A percentile compares a stretch with the other conserved stretches of the same genome.
phyloP scores from a whole-genome alignment of 2,329 filamentous ascomycete species.

The Shiraia bambusicola region DNA sequence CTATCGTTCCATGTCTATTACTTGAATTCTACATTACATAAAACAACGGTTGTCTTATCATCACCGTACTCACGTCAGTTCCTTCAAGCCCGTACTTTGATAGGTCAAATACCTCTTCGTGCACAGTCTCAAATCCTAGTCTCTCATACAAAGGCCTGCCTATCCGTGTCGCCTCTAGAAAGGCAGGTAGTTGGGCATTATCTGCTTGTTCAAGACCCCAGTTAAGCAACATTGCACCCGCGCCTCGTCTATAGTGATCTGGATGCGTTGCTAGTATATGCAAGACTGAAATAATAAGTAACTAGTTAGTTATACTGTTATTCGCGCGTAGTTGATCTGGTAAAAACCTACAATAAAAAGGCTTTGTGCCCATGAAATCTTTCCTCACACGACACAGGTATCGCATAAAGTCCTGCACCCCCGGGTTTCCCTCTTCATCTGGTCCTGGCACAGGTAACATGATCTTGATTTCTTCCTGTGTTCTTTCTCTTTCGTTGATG shows the following conservation, averaged over 20 bases:
- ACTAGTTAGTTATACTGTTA: not conserved
- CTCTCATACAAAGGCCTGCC: conserved; percentile 46
- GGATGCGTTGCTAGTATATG: conserved; percentile 41
- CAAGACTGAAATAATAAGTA: conserved; percentile 22
- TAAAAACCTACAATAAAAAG: conserved; percentile 34
- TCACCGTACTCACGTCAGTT: conserved; percentile 28
- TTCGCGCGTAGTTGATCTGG: too few relatives aligned
- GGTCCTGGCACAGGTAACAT: conserved; percentile 30
- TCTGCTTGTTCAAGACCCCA: conserved; percentile 48
- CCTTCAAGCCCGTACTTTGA: conserved; percentile 33
- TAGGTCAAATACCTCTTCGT: conserved; percentile 28
- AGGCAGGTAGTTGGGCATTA: conserved; percentile 41
- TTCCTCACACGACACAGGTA: conserved; percentile 28
- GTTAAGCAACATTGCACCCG: conserved; percentile 43
- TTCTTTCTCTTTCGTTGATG: conserved; percentile 35
- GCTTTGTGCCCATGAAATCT: conserved; percentile 38
- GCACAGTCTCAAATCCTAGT: conserved; percentile 26
- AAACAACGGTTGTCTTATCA: conserved; percentile 29
- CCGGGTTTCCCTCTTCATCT: conserved; percentile 28
- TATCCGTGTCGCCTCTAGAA: conserved; percentile 45
- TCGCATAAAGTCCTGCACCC: conserved; percentile 29
- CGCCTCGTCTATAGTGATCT: conserved; percentile 45
- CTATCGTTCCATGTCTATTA: not conserved
- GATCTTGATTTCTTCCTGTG: conserved; percentile 33
- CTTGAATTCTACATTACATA: not conserved